Evolutionary conservation across 2,329 filamentous ascomycete species (phyloP).

Genomic region (Periconia macrospinosa): DNA sequence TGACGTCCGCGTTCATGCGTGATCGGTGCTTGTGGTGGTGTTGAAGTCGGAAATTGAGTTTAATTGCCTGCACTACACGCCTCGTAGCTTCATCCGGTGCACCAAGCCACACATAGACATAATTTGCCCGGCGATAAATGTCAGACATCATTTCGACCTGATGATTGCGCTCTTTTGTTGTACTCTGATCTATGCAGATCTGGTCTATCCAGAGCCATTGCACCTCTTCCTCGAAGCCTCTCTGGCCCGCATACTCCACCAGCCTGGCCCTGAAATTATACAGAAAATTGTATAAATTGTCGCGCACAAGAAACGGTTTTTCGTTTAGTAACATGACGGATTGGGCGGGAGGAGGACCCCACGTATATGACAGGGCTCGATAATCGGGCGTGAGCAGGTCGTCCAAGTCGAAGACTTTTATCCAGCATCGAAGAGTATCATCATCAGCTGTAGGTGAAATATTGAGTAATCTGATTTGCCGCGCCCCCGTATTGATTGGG

Average conservation of each 20-base stretch:
- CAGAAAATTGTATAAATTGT: not conserved
- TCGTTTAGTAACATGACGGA: not conserved
- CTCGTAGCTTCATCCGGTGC: conserved; percentile 22
- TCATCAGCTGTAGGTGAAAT: not conserved
- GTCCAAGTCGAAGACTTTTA: not conserved
- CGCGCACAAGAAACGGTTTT: not conserved
- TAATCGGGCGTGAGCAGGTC: not conserved
- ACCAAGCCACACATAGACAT: conserved; percentile 28
- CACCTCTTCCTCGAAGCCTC: not conserved
- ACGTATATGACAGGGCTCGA: not conserved
- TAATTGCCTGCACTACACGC: not conserved
- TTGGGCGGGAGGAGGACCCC: not conserved
- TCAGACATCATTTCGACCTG: conserved; percentile 23
- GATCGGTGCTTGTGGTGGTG: not conserved
- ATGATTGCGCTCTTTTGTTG: conserved; percentile 14
- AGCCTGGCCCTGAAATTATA: not conserved
- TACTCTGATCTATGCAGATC: not conserved
- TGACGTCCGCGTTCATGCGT: not conserved
- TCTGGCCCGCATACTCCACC: not conserved
- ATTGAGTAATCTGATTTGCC: not conserved
- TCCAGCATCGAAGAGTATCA: not conserved
- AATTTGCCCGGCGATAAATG: conserved; percentile 15
- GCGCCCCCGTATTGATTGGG: not conserved
- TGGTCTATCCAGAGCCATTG: not conserved
- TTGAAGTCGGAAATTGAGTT: not conserved